Evolutionary conservation across 768 basidiomycete species (phyloP), one percentile per base, ranked within the genome.

Genomic region (Agrocybe praecox): DNA sequence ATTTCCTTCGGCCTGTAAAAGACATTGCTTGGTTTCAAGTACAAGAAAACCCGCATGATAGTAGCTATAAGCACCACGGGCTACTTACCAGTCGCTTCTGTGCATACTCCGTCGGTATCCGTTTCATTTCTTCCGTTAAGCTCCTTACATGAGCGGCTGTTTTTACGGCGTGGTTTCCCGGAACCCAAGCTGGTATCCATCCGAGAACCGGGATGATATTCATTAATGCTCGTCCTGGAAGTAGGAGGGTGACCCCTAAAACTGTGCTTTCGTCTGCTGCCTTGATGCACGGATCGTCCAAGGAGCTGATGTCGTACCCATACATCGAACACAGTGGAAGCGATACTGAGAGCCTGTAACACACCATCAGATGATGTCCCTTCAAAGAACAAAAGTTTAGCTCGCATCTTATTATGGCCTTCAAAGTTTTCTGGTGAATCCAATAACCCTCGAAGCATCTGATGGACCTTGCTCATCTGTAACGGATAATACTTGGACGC

Each of bases 401-500:
- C 56, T 18, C 18, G 63, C 60, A 56, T 49, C 49, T 57, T 58
- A 34, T 22, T 57, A 23, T 64, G 61, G 4, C 44, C 23, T 11
- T 48, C 40, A 47, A 64, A 52, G 1, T 36, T 23, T 2, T 64
- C 49, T 2, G 65, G 65, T 9, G 42, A 9, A 8, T 52, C 21
- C 11, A 69, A 52, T 11, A 79, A 48, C 17, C 63, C 65, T 18
- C 47, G 62, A 0, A 75, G 64, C 33, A 76, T 65, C 14, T 64
- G 62, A 22, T 65, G 68, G 1, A 71, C 67, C 48, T 64, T 69
- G 33, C 56, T 46, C 9, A 62, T 50, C 29, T 78, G 72, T 1
- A 74, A 53, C 2, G 60, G 58, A 0, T 68, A 55, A 45, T 73
- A 76, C 12, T 50, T 56, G 9, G 55, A 8, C 32, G 65, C 55